Conservation (phyloP, 345 rosid genomes). For the Eucalyptus cladocalyx region DNA sequence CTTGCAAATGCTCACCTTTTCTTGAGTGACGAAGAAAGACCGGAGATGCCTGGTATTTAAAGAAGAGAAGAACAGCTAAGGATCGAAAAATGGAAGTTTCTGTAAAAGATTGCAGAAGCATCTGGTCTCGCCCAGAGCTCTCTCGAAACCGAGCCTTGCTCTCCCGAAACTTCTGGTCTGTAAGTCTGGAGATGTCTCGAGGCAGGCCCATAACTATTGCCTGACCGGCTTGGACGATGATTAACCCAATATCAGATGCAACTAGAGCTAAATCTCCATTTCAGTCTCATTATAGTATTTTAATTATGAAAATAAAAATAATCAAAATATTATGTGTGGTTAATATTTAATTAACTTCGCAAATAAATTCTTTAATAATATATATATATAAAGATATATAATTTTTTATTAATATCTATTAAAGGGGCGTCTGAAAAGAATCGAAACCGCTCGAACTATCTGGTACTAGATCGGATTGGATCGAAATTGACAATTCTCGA, state of each 20-base stretch:
- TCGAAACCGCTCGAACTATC: fast-evolving
- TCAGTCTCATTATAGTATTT: background rate
- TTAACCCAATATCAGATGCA: background rate
- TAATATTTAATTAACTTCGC: too few relatives aligned
- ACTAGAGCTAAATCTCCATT: background rate
- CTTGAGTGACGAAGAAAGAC: background rate
- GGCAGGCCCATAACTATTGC: background rate
- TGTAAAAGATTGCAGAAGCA: background rate
- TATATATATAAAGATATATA: too few relatives aligned
- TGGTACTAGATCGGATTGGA: fast-evolving
- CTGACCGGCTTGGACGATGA: background rate
- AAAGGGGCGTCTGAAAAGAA: fast-evolving
- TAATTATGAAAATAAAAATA: too few relatives aligned
- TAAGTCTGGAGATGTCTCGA: background rate
- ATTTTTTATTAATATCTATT: too few relatives aligned
- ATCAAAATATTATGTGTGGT: too few relatives aligned
- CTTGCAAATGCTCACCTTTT: background rate
- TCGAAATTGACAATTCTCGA: fast-evolving
- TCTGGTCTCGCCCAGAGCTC: background rate
- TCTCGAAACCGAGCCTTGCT: background rate
- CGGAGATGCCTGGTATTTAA: background rate
- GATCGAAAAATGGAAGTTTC: background rate
- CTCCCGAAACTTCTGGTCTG: background rate
- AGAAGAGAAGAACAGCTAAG: background rate
- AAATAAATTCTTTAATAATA: background rate